A percentile compares a stretch with the other conserved stretches of the same genome.
Evolutionary conservation across 1,139 yeast genomes (phyloP).

Genomic region (Nakaseomyces sp.): DNA sequence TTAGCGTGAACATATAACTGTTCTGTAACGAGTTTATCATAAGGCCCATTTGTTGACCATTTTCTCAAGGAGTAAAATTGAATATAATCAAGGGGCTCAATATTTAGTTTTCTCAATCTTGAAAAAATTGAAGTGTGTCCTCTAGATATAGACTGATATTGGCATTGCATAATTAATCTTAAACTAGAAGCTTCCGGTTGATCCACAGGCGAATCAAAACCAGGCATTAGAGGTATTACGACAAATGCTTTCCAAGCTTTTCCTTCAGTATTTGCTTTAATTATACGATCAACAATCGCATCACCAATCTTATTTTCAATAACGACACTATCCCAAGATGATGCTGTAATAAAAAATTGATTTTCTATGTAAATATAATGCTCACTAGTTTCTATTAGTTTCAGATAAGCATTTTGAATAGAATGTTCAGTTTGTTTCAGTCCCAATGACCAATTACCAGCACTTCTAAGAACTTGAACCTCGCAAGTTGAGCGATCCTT

Average conservation of each 20-base stretch:
- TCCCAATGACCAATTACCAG: constrained; percentile 91
- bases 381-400: constrained; percentile 81
- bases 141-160: constrained; percentile 84
- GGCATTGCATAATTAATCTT: constrained; percentile 94
- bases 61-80: constrained; percentile 87
- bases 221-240: constrained; percentile 94
- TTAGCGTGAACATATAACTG: constrained; percentile 93
- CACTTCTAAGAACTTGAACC: constrained; percentile 77
- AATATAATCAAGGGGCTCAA: constrained; percentile 83
- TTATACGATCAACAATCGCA: constrained; percentile 89
- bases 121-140: constrained; percentile 89
- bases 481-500: constrained; percentile 69
- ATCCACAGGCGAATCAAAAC: constrained; percentile 90
- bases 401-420: constrained; percentile 86
- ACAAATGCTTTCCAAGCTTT: constrained; percentile 85
- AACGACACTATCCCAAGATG: constrained; percentile 75
- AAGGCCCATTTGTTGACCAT: constrained; percentile 88
- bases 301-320: constrained; percentile 90
- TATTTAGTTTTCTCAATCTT: constrained; percentile 66
- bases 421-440: constrained; percentile 76
- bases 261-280: constrained; percentile 71
- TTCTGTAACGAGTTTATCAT: constrained; percentile 70
- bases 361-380: constrained; percentile 93
- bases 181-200: constrained; percentile 90
- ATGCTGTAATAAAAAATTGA: constrained; percentile 85